A percentile compares a stretch with the other conserved stretches of the same genome.
Conservation (phyloP, 306 rosid species). For the Pterocarpus santalinus region DNA sequence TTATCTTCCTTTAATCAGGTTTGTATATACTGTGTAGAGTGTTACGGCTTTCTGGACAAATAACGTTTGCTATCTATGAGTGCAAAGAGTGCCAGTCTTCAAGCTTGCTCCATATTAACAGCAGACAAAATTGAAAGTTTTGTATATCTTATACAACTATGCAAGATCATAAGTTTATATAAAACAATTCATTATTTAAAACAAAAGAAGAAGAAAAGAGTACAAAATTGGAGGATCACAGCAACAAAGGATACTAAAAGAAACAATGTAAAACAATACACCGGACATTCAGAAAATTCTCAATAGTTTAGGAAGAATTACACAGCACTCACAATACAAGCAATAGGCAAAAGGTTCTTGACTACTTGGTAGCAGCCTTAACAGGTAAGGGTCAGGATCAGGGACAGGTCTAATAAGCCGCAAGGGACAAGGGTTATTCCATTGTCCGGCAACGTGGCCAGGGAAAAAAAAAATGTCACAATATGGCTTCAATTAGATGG, state of each 20-base stretch:
- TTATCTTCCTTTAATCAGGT: too few species aligned
- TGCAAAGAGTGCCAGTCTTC: too few species aligned
- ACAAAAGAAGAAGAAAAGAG: neutral
- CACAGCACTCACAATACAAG: neutral
- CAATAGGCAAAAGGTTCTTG: constrained; percentile 12
- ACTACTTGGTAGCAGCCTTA: neutral
- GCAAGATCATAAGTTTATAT: neutral
- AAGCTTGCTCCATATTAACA: neutral
- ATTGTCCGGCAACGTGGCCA: neutral
- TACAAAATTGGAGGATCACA: neutral
- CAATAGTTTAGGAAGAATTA: neutral
- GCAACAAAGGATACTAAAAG: neutral
- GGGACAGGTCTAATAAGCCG: neutral
- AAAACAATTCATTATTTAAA: neutral
- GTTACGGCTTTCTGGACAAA: too few species aligned
- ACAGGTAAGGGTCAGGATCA: neutral
- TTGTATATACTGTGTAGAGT: too few species aligned
- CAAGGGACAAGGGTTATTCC: neutral
- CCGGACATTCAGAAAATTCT: neutral
- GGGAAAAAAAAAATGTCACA: neutral
- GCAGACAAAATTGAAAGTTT: neutral
- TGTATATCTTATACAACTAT: neutral
- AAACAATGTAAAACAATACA: neutral
- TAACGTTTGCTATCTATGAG: too few species aligned
- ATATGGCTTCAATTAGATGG: neutral